Evolutionary conservation across 2,329 filamentous ascomycete species (phyloP).

Genomic region (Hymenoscyphus albidus): DNA sequence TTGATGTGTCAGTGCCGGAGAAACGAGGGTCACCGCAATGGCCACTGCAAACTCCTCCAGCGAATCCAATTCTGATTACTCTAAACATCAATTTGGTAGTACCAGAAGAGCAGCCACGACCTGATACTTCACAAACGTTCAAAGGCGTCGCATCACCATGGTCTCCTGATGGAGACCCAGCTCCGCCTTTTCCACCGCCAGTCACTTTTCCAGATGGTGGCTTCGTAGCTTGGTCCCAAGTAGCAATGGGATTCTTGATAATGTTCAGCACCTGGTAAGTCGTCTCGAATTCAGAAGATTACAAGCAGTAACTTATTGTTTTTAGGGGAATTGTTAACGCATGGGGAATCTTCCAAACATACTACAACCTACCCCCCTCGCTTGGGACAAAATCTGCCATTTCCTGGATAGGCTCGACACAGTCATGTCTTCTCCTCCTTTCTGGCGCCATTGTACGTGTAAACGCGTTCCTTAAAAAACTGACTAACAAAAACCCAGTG

Average conservation of each 20-base stretch:
- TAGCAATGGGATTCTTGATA: slow-evolving; percentile 42
- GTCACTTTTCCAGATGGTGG: slow-evolving; percentile 6
- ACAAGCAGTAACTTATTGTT: slow-evolving; percentile 26
- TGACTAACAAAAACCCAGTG: slow-evolving; percentile 2
- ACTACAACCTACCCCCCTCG: slow-evolving; percentile 37
- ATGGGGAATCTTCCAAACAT: slow-evolving; percentile 41
- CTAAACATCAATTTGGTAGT: neutral
- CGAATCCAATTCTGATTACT: too few species aligned
- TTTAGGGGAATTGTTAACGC: slow-evolving; percentile 24
- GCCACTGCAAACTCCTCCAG: too few species aligned
- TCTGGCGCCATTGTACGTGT: slow-evolving; percentile 21
- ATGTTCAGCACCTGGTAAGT: slow-evolving; percentile 46
- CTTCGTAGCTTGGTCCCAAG: slow-evolving; percentile 50
- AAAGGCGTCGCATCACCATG: neutral
- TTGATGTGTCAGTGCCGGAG: too few species aligned
- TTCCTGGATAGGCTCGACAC: slow-evolving; percentile 49
- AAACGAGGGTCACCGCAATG: too few species aligned
- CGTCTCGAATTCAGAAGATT: slow-evolving; percentile 29
- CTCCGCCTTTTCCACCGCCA: neutral
- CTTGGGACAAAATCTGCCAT: slow-evolving; percentile 38
- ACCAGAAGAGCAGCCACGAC: neutral
- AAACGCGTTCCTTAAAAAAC: neutral
- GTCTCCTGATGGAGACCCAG: neutral
- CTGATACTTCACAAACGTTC: neutral
- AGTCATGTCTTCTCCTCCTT: slow-evolving; percentile 41